A percentile compares a stretch with the other conserved stretches of the same genome.
Evolutionary conservation across 805 yeast species (phyloP).

Genomic region (Saccharomycopsis malanga): DNA sequence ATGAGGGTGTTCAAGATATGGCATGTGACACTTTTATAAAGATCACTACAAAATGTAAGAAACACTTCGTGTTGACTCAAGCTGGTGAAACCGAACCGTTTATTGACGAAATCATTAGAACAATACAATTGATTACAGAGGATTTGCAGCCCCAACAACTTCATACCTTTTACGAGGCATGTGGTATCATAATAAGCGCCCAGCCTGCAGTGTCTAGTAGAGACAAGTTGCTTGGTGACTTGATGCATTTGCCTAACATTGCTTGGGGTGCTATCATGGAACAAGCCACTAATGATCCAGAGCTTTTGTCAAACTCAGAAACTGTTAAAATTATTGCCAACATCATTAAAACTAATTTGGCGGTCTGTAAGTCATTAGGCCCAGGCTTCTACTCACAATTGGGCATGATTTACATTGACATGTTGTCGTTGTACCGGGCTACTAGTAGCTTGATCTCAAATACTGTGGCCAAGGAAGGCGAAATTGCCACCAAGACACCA

Average conservation of each 20-base stretch:
- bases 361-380: slow-evolving; percentile 92
- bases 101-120: slow-evolving; percentile 79
- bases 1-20: slow-evolving; percentile 99
- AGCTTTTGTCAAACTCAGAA: slow-evolving; percentile 68
- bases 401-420: slow-evolving; percentile 77
- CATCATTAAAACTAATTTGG: slow-evolving; percentile 88
- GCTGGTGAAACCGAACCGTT: slow-evolving; percentile 83
- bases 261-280: slow-evolving; percentile 91
- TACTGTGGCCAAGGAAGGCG: slow-evolving; percentile 71
- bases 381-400: slow-evolving; percentile 86
- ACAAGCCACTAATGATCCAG: slow-evolving; percentile 79
- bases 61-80: slow-evolving; percentile 87
- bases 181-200: slow-evolving; percentile 88
- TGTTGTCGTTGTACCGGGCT: slow-evolving; percentile 83
- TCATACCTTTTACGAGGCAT: slow-evolving; percentile 95
- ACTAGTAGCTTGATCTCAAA: slow-evolving; percentile 81
- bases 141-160: slow-evolving; percentile 96
- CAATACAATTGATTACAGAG: slow-evolving; percentile 78
- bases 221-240: slow-evolving; percentile 62
- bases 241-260: slow-evolving; percentile 87
- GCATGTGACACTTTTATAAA: slow-evolving; percentile 98
- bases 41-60: slow-evolving; percentile 89
- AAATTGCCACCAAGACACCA: slow-evolving; percentile 90
- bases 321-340: slow-evolving; percentile 90
- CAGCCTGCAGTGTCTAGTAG: slow-evolving; percentile 65